These are phyloP conservation scores for Nasturtium officinale DNA, from an alignment of 345 rosid genomes.

Conservation along the genomic window DNA sequence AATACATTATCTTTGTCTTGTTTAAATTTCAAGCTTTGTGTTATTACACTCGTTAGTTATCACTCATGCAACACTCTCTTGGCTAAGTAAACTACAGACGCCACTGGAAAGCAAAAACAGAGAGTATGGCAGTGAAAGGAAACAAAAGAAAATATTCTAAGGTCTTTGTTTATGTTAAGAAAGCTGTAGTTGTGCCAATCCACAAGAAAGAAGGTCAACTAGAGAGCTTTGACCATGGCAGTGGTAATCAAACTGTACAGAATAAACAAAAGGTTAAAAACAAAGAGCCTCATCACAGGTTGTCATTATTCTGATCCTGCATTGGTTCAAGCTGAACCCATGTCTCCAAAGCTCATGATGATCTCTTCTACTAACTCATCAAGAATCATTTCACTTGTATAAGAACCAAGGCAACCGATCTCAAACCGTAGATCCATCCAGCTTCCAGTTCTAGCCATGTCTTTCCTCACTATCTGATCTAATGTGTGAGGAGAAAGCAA, in stretches of 20 bases:
- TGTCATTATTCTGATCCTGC: background rate
- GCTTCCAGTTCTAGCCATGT: conserved; percentile 62
- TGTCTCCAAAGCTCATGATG: conserved; percentile 42
- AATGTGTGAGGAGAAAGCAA: conserved; percentile 67
- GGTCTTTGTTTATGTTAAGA: conserved; percentile 33
- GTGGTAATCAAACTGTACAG: conserved; percentile 40
- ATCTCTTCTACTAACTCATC: conserved; percentile 66
- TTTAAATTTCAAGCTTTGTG: conserved; percentile 20
- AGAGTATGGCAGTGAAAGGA: conserved; percentile 14
- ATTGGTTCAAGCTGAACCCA: conserved; percentile 28
- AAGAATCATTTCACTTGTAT: conserved; percentile 62
- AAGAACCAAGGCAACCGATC: conserved; percentile 49
- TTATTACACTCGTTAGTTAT: conserved; percentile 22
- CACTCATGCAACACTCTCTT: conserved; percentile 27
- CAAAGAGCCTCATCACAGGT: conserved; percentile 8
- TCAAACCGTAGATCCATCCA: conserved; percentile 82
- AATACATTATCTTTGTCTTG: conserved; percentile 2
- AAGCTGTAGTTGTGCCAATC: conserved; percentile 25
- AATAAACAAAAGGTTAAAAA: conserved; percentile 24
- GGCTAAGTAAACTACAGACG: conserved; percentile 34
- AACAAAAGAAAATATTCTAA: background rate
- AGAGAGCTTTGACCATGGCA: conserved; percentile 31
- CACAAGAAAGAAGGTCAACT: conserved; percentile 30
- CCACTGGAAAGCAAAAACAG: conserved; percentile 17
- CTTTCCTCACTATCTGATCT: conserved; percentile 80